phyloP scores from a whole-genome alignment of 768 basidiomycete genomes.

The Tubosaeta brunneosetosa region DNA sequence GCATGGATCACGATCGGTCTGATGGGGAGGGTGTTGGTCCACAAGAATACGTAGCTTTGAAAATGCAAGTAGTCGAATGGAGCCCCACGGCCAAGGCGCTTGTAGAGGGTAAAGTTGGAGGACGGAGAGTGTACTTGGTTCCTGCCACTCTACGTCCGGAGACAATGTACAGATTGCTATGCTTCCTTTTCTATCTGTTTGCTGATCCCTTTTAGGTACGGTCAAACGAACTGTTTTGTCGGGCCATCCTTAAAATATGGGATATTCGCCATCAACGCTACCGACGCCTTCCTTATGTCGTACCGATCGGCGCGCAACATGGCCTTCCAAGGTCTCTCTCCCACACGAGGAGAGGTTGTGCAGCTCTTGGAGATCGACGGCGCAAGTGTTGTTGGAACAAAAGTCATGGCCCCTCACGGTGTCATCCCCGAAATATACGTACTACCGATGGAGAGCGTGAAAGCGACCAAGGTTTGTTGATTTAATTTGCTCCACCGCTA shows the following conservation, averaged over 20 bases:
- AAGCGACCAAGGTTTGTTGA: constrained; percentile 75
- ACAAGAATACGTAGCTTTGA: constrained; percentile 91
- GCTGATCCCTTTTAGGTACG: constrained; percentile 58
- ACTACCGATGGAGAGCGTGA: constrained; percentile 97
- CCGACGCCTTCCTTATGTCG: constrained; percentile 86
- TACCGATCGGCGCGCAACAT: constrained; percentile 93
- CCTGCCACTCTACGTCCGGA: constrained; percentile 95
- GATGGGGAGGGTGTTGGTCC: constrained; percentile 94
- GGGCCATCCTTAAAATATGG: constrained; percentile 89
- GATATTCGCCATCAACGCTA: constrained; percentile 81
- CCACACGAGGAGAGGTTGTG: constrained; percentile 63
- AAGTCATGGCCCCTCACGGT: constrained; percentile 82
- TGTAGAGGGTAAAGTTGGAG: constrained; percentile 66
- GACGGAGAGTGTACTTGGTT: constrained; percentile 84
- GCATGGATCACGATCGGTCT: constrained; percentile 98
- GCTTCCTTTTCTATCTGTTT: neutral
- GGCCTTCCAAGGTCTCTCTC: constrained; percentile 87
- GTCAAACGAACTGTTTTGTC: constrained; percentile 97
- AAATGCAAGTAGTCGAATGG: constrained; percentile 91
- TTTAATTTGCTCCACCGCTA: neutral
- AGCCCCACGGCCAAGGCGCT: constrained; percentile 59
- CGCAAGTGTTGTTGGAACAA: constrained; percentile 76
- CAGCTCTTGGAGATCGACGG: constrained; percentile 79
- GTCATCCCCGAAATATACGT: constrained; percentile 87
- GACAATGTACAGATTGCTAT: constrained; percentile 66